Conservation (phyloP, 345 rosid species). For the Excoecaria cochinchinensis region DNA sequence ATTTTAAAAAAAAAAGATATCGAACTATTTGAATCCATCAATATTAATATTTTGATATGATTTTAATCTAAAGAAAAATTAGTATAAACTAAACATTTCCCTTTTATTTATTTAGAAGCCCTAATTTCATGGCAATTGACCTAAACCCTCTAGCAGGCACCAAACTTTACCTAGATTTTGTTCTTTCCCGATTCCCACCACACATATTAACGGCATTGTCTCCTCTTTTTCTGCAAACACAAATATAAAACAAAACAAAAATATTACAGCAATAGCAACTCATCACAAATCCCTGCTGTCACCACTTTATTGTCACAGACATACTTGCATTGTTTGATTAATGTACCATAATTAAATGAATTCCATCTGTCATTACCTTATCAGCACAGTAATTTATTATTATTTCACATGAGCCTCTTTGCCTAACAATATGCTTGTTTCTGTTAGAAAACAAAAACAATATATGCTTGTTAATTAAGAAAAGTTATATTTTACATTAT, state of each 20-base stretch:
- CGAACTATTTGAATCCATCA: no score
- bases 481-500: neutral
- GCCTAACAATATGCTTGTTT: neutral
- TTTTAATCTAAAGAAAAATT: neutral
- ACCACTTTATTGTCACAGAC: neutral
- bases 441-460: no score
- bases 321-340: neutral
- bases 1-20: no score
- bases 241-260: neutral
- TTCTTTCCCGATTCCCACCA: conserved; percentile 32
- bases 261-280: neutral
- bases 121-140: conserved; percentile 30
- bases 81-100: no score
- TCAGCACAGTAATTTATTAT: neutral
- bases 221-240: conserved; percentile 21
- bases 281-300: neutral
- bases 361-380: conserved; percentile 5
- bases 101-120: no score
- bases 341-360: neutral
- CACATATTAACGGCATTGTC: conserved; percentile 17
- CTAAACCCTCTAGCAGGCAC: conserved; percentile 21
- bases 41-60: no score
- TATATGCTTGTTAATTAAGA: no score
- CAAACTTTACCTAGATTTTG: conserved; percentile 30
- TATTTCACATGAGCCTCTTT: neutral